Base-by-base conservation (phyloP, 208 protist genomes). In the Trypanosoma cruzi region DNA sequence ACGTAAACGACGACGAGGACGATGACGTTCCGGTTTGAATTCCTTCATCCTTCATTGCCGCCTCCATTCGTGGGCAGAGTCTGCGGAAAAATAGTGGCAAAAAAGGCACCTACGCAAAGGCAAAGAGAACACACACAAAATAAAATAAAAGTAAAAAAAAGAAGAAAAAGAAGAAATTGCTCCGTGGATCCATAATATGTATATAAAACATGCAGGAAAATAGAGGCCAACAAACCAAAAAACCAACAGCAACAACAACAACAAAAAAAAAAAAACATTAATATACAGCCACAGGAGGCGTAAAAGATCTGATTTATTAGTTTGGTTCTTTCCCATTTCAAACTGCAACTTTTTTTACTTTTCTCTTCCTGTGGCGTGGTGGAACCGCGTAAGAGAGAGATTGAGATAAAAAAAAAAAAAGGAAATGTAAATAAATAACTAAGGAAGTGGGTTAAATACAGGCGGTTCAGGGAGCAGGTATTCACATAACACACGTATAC, bases 1-100 rank as follows among this genome's bases (percentile, higher is more conserved):
- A 76, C 32, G 52, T 58, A 56, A 55, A 61, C 13, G 60, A 64
- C 37, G 71, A 69, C 10, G 63, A 69, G 5, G 64, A 61, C 2
- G 71, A 76, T 13, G 64, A 68, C 20, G 68, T 55, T 26, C 28
- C 53, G 7, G 46, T 31, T 40, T 58, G 58, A 37, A n/a, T n/a
- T 36, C 22, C 13, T 16, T 68, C 62, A 40, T 66, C 67, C 66
- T 55, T 65, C 10, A 18, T 37, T 53, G n/a, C 46, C 7, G 56
- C 37, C 52, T 75, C 63, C 59, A 68, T 73, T 34, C 29, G 58
- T 14, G 34, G 6, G 58, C 49, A 29, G 4, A 64, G 22, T 32
- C 46, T 53, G 40, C 3, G 24, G 18, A 36, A 61, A 48, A 26
- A 22, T 37, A 69, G 59, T 26, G 48, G 55, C 53, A 50, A 40